phyloP scores from a whole-genome alignment of 2,329 filamentous ascomycete genomes.

The Chrysosphaeria jannelii region DNA sequence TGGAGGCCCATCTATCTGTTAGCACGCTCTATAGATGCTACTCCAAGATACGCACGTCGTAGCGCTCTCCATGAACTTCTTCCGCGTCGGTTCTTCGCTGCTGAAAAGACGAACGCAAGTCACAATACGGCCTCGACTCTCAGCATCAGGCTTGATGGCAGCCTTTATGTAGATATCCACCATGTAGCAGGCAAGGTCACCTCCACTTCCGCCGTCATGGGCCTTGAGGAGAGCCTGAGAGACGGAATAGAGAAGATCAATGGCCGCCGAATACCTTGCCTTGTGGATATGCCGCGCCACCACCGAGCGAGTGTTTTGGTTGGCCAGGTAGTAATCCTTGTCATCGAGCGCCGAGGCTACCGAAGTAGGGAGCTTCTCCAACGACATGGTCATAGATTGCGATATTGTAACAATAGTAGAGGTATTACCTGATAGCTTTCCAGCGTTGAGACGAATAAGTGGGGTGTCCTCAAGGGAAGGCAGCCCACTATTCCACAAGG shows the following conservation, averaged over 20 bases:
- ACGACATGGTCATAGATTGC: no score
- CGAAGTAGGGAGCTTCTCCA: conserved; percentile 25
- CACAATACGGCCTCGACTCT: conserved; percentile 43
- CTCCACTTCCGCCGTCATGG: conserved; percentile 78
- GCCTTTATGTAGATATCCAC: conserved; percentile 79
- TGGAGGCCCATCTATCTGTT: conserved; percentile 41
- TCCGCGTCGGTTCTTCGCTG: conserved; percentile 60
- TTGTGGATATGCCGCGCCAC: conserved; percentile 81
- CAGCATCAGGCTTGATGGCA: conserved; percentile 45
- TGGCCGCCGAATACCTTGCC: conserved; percentile 54
- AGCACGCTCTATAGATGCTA: neutral
- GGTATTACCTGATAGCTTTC: no score
- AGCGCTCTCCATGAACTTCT: conserved; percentile 71
- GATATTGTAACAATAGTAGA: no score
- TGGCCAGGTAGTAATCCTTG: conserved; percentile 89
- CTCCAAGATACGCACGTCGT: conserved; percentile 24
- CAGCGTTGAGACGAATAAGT: no score
- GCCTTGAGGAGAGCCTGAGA: conserved; percentile 65
- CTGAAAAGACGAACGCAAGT: conserved; percentile 57
- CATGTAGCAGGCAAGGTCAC: conserved; percentile 64
- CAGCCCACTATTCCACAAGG: no score
- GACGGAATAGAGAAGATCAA: conserved; percentile 63
- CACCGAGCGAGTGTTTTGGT: conserved; percentile 91
- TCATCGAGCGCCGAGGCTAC: conserved; percentile 29
- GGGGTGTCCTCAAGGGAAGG: no score